Conservation (phyloP, 2,329 filamentous ascomycete genomes). For the Coleophoma eucalyptorum region DNA sequence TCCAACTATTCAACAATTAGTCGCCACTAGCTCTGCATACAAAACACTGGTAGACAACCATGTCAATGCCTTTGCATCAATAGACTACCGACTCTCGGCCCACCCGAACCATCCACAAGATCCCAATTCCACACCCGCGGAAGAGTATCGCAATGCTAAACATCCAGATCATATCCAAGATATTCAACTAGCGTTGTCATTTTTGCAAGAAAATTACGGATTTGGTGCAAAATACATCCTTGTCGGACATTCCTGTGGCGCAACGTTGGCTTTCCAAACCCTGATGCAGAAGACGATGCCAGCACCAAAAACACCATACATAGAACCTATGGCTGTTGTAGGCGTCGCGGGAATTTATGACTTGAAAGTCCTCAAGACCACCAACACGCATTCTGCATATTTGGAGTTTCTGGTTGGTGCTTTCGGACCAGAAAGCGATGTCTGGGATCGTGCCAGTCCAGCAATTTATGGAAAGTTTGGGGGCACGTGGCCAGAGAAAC, state of each 20-base stretch:
- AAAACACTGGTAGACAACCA: not conserved
- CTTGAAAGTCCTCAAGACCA: conserved; percentile 30
- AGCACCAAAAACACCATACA: conserved; percentile 10
- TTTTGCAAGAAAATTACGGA: conserved; percentile 43
- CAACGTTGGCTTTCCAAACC: conserved; percentile 58
- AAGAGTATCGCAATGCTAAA: conserved; percentile 34
- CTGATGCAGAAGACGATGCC: conserved; percentile 18
- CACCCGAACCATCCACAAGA: conserved; percentile 42
- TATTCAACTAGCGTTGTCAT: conserved; percentile 44
- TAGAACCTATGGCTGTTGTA: conserved; percentile 48
- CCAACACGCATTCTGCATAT: conserved; percentile 13
- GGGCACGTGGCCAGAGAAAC: conserved; percentile 4
- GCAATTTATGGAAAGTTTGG: conserved; percentile 2
- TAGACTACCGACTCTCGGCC: conserved; percentile 61
- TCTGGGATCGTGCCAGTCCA: conserved; percentile 44
- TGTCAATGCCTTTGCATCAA: conserved; percentile 60
- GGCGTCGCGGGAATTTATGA: conserved; percentile 66
- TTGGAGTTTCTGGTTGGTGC: conserved; percentile 28
- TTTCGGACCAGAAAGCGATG: conserved; percentile 39
- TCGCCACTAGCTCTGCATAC: conserved; percentile 35
- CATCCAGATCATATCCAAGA: conserved; percentile 62
- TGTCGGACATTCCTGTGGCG: conserved; percentile 61
- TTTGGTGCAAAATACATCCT: conserved; percentile 48
- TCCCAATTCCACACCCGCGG: conserved; percentile 11
- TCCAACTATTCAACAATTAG: conserved; percentile 37